A percentile compares a stretch with the other conserved stretches of the same genome.
phyloP scores from a whole-genome alignment of 768 basidiomycete species.

The Podaxis pistillaris region DNA sequence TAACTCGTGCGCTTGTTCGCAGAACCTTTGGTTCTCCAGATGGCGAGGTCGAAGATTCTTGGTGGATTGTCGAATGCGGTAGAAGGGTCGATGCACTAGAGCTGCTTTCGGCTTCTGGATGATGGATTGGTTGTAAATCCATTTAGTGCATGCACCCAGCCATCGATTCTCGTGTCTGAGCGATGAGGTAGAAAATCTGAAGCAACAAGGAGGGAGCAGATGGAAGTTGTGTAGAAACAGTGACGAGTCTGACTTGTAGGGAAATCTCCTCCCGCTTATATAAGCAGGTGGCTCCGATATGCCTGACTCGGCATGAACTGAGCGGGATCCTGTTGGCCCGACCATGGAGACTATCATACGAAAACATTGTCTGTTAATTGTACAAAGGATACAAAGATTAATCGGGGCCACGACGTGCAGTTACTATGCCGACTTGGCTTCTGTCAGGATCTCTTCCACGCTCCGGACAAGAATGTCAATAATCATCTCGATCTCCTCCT shows the following conservation, averaged over 20 bases:
- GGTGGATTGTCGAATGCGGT: slow-evolving; percentile 36
- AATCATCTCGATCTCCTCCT: slow-evolving; percentile 66
- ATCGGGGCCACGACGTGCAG: slow-evolving; percentile 1
- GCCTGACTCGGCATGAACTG: slow-evolving; percentile 10
- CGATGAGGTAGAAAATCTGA: slow-evolving; percentile 28
- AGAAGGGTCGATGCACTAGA: slow-evolving; percentile 53
- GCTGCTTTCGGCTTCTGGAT: slow-evolving; percentile 70
- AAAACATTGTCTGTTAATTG: neutral
- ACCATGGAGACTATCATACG: neutral
- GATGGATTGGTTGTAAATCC: slow-evolving; percentile 79
- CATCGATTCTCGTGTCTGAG: slow-evolving; percentile 64
- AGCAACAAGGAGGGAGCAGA: slow-evolving; percentile 29
- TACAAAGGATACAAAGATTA: slow-evolving; percentile 13
- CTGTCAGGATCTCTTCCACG: slow-evolving; percentile 60
- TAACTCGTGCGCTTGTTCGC: slow-evolving; percentile 76
- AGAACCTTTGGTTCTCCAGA: slow-evolving; percentile 45
- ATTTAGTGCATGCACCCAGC: slow-evolving; percentile 88
- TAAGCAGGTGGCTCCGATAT: slow-evolving; percentile 31
- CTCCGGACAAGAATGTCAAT: slow-evolving; percentile 64
- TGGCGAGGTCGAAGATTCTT: slow-evolving; percentile 40
- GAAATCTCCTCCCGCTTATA: slow-evolving; percentile 41
- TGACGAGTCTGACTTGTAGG: slow-evolving; percentile 28
- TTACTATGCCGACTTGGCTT: slow-evolving; percentile 21
- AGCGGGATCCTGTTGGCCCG: neutral
- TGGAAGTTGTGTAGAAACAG: slow-evolving; percentile 26